Evolutionary conservation across 2,329 filamentous ascomycete genomes (phyloP).

Genomic region (Fusarium drepaniforme): DNA sequence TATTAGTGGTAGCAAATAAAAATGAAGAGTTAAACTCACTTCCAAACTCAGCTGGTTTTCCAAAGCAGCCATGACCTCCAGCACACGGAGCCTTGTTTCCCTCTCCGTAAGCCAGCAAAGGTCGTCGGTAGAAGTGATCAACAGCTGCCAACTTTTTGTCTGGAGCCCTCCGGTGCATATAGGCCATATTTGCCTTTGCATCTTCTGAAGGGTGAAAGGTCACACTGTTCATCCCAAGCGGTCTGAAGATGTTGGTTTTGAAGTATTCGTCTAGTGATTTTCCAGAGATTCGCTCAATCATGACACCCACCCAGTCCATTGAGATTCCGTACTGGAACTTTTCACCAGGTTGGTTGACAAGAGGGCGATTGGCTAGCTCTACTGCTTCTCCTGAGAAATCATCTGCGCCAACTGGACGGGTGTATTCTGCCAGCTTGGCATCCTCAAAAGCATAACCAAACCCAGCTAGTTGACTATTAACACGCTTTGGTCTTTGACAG

Average conservation of each 20-base stretch:
- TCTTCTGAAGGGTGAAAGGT: not conserved
- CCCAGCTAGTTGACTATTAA: not conserved
- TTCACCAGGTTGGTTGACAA: not conserved
- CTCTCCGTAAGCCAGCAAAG: not conserved
- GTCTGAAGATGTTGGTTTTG: not conserved
- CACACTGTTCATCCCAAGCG: not conserved
- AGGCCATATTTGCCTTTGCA: not conserved
- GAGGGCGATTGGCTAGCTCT: not conserved
- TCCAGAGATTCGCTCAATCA: not conserved
- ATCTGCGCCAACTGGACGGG: not conserved
- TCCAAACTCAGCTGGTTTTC: not conserved
- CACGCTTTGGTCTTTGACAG: no score
- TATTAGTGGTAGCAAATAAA: no score
- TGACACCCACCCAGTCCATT: not conserved
- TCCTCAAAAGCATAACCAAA: constrained; percentile 1
- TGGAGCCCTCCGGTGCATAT: not conserved
- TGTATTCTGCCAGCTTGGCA: not conserved
- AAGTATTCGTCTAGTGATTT: not conserved
- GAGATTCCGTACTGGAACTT: not conserved
- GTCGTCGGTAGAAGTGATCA: not conserved
- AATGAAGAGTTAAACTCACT: not conserved
- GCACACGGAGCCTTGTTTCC: not conserved
- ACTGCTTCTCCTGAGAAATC: not conserved
- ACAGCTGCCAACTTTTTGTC: not conserved
- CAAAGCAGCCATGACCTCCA: not conserved